Evolutionary conservation across 164 flowering plant species (phyloP), one percentile per base, ranked within the genome.

Genomic region (Cinnamomum chago): DNA sequence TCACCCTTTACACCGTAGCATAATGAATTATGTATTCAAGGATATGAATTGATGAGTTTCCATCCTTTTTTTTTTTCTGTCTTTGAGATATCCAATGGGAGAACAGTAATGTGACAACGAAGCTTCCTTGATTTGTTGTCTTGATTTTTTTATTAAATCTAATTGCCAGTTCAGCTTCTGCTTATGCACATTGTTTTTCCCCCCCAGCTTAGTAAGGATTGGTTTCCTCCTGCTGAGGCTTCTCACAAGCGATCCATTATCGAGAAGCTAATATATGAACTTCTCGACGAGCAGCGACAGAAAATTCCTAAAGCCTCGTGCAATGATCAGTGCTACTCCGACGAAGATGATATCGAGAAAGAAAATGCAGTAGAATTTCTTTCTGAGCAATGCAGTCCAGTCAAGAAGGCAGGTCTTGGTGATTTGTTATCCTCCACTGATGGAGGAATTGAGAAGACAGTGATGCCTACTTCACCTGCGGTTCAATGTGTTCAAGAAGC

Each of bases 221-320:
- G 99, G 99, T 95, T 95, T 86, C 87, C 81, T 20, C 92, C 99
- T 73, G 82, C 81, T 23, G 98, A 95, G 80, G 92, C 90, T 64
- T 95, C 91, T 52, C 86, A 87, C 23, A 95, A 95, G 86, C 95
- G 99, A 28, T 72, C 85, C 58, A 65, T 70, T 58, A 89, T 95
- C 58, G 84, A 83, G 84, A 87, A 82, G 75, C 78, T 93, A 76
- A 90, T 93, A 22, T 83, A 76, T 82, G 88, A 86, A 35, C 84
- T 92, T 55, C 82, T 87, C 62, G 81, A 83, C 71, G 70, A 79
- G 35, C 77, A 77, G 67, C 70, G 84, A 70, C 76, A 11, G 50
- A 85, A 79, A 76, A 75, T 24, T 28, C 74, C 83, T 75, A 69
- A 87, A 17, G 35, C 80, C 72, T 73, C 70, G 72, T 78, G 74